Percentiles rank a stretch among this genome's conserved stretches.
phyloP scores from a whole-genome alignment of 2,329 filamentous ascomycete genomes.

The Ascochyta lentis region DNA sequence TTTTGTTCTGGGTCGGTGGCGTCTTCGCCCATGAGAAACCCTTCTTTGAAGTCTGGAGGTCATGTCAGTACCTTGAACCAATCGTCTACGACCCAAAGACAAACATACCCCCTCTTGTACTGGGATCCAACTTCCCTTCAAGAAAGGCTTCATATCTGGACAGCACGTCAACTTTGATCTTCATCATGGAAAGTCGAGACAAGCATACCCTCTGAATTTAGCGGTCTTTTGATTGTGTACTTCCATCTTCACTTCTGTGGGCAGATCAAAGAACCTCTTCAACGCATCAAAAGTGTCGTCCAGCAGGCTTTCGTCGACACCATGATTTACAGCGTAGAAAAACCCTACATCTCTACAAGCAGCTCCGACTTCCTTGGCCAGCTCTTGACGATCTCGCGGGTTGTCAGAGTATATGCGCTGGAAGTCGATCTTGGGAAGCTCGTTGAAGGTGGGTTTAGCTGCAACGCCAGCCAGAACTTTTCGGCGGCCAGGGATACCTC shows the following conservation, averaged over 20 bases:
- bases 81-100: no score
- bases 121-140: constrained; percentile 46
- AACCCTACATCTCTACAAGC: constrained; percentile 45
- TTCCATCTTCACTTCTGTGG: constrained; percentile 46
- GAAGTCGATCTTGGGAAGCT: constrained; percentile 41
- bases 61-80: background rate
- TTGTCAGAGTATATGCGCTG: constrained; percentile 37
- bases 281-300: constrained; percentile 39
- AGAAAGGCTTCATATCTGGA: constrained; percentile 38
- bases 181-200: background rate
- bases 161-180: background rate
- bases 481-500: constrained; percentile 36
- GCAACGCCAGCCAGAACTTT: constrained; percentile 33
- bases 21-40: constrained; percentile 46
- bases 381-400: constrained; percentile 30
- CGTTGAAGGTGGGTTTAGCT: constrained; percentile 34
- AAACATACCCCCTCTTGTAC: constrained; percentile 40
- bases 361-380: constrained; percentile 40
- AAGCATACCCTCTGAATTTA: constrained; percentile 42
- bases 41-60: constrained; percentile 42
- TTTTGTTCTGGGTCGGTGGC: constrained; percentile 42
- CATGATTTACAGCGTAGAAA: constrained; percentile 44
- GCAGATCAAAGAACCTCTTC: constrained; percentile 41
- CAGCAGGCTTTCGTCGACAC: constrained; percentile 36
- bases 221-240: constrained; percentile 45